A percentile compares a stretch with the other conserved stretches of the same genome.
These are phyloP conservation scores for Cordyceps militaris DNA, from an alignment of 2,329 filamentous ascomycete genomes.

Conservation along the genomic window DNA sequence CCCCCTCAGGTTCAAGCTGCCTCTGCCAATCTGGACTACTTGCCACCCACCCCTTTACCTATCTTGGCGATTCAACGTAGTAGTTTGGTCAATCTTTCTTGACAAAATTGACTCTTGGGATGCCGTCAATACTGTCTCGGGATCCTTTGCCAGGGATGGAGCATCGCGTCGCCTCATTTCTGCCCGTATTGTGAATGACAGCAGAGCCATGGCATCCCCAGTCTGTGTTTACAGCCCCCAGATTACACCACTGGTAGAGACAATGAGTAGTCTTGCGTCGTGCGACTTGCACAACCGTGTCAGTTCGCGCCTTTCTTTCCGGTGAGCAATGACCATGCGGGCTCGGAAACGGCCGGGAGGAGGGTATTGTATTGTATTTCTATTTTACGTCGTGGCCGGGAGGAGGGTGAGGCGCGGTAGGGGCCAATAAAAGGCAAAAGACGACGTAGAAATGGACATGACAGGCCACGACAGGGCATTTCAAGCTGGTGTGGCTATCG, in stretches of 20 bases:
- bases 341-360: background rate
- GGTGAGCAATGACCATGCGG: background rate
- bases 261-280: background rate
- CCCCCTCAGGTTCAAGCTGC: background rate
- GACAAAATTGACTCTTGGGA: too few species aligned
- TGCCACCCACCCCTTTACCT: background rate
- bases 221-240: background rate
- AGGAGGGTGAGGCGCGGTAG: background rate
- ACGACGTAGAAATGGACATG: background rate
- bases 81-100: background rate
- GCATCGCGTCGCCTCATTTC: background rate
- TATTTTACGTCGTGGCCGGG: too few species aligned
- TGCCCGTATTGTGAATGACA: background rate
- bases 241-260: background rate
- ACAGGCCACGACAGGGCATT: background rate
- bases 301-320: background rate
- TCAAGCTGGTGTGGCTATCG: background rate
- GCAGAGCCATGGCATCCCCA: background rate
- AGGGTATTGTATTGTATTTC: too few species aligned
- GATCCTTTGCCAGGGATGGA: background rate
- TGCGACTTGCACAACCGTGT: background rate
- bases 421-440: background rate
- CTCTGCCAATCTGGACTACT: background rate
- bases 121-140: background rate
- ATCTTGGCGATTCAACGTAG: background rate